Evolutionary conservation across 106 monocot genomes (phyloP).

Genomic region (Dioscorea alata): DNA sequence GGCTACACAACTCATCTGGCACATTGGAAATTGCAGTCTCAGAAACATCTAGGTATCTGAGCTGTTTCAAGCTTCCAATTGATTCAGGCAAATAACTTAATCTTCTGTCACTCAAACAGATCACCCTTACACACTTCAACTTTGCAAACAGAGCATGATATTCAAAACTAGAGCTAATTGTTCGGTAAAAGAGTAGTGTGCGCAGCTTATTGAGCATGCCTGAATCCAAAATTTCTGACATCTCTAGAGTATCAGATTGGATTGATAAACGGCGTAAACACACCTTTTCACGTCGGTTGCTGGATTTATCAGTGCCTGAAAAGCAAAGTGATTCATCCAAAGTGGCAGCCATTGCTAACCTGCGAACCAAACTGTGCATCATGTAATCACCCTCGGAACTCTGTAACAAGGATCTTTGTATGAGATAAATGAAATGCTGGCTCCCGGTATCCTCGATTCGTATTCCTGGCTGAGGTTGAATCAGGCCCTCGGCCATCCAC

Average conservation of each 20-base stretch:
- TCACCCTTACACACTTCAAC: neutral
- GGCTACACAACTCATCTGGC: neutral
- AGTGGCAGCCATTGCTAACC: neutral
- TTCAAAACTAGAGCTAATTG: too few species aligned
- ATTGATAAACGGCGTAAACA: neutral
- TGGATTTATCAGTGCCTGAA: neutral
- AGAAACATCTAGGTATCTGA: neutral
- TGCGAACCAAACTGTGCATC: neutral
- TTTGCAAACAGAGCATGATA: neutral
- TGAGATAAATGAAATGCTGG: neutral
- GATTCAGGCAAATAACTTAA: neutral
- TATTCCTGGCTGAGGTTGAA: neutral
- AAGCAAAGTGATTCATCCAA: neutral
- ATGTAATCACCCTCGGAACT: neutral
- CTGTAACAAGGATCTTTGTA: neutral
- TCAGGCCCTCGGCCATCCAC: neutral
- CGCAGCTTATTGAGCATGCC: neutral
- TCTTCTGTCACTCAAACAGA: neutral
- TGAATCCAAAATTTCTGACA: neutral
- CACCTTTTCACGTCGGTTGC: too few species aligned
- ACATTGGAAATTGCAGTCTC: neutral
- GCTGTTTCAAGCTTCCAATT: neutral
- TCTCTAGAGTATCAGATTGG: neutral
- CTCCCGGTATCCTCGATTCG: neutral
- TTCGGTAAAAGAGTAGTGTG: too few species aligned